Base-by-base conservation (phyloP, 495 filamentous ascomycete species). In the Penicillium coprophilum region DNA sequence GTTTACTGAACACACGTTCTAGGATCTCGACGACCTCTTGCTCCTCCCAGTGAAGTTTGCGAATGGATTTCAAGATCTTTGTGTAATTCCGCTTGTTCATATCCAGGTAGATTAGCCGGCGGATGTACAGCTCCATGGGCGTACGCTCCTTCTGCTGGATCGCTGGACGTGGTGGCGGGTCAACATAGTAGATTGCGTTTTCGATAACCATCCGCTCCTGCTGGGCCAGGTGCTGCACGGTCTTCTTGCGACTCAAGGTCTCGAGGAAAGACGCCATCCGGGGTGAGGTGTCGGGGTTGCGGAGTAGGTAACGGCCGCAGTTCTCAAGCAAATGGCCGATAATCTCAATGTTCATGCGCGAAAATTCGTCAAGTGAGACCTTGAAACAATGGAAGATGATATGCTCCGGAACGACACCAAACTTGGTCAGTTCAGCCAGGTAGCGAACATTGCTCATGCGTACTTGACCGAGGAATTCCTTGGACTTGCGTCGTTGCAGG, bases 361-460 rank as follows among this genome's bases (percentile, higher is more conserved):
- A 96, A 61, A 99, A 97, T 58, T 99, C 94, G 63, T 99, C 95
- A 6, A 97, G 76, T 56, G 94, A 94, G 62, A 99, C 92, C 70
- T 96, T 97, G 57, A 99, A 82, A 71, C 93, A 97, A 63, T 99
- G 95, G 73, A 99, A 99, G 55, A 97, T 94, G 60, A 97, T 92
- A 69, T 99, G 94, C 71, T 99, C 93, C 9, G 94, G 95, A 20
- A 99, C 92, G 27, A 97, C 90, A 39, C 94, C 93, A 67, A 97
- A 99, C 64, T 99, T 99, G 47, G 94, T 97, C 67, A 99, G 73
- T 70, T 99, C 94, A 9, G 94, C 94, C 50, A 99, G 84, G 64
- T 99, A 99, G 7, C 94, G 90, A 49, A 96, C 91, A 71, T 99
- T 99, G 72, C 88, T 85, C 62, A 92, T 89, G 45, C 94, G 87